Evolutionary conservation across 1,284 basidiomycete species (phyloP).

Genomic region (Veloboletus limbatus): DNA sequence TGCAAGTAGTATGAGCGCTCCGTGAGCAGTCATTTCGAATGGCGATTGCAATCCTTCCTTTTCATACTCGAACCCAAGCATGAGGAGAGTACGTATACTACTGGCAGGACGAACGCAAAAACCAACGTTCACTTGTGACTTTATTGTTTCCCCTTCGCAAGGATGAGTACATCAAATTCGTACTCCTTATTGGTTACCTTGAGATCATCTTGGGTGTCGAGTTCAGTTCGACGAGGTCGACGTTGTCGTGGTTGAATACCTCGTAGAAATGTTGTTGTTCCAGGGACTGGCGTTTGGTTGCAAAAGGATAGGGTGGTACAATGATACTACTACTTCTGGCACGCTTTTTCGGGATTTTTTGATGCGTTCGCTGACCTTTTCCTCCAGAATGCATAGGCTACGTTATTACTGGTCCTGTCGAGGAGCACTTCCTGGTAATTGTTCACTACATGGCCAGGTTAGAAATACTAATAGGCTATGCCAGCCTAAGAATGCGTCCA

Average conservation of each 20-base stretch:
- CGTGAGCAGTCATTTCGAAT: too few species aligned
- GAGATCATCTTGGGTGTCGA: constrained; percentile 10
- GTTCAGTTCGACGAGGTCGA: constrained; percentile 16
- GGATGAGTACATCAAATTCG: constrained; percentile 16
- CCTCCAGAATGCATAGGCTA: constrained; percentile 15
- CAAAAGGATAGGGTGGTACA: constrained; percentile 9
- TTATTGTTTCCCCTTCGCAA: too few species aligned
- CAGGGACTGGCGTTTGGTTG: constrained; percentile 3
- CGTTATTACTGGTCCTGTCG: constrained; percentile 2
- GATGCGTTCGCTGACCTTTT: constrained; percentile 12
- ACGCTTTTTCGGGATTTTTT: constrained; percentile 17
- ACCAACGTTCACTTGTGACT: too few species aligned
- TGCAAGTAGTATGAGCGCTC: too few species aligned
- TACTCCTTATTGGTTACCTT: constrained; percentile 8
- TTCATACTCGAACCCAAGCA: too few species aligned
- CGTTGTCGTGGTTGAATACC: constrained; percentile 16
- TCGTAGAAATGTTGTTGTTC: constrained; percentile 18
- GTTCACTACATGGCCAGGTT: neutral
- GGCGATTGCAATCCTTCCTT: too few species aligned
- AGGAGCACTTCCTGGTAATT: constrained; percentile 6
- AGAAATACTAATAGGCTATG: neutral
- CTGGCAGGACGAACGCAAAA: too few species aligned
- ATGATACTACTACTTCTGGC: constrained; percentile 3
- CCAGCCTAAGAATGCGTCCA: constrained; percentile 5
- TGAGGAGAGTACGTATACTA: too few species aligned